Base-by-base conservation (phyloP, 495 filamentous ascomycete species). In the Xylaria acuta region DNA sequence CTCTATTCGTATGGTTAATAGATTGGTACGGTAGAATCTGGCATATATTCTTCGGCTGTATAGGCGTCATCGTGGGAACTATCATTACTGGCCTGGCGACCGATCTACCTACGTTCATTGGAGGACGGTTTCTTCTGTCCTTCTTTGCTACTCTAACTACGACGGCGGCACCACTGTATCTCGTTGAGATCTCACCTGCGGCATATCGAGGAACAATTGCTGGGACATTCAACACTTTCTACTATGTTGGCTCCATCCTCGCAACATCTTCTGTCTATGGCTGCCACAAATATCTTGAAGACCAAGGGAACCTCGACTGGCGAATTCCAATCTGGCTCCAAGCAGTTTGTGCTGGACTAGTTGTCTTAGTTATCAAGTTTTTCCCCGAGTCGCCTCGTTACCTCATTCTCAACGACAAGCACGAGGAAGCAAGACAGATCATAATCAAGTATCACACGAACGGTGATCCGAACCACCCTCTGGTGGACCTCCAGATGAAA, bases 121-220 rank as follows among this genome's bases (percentile, higher is more conserved):
- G 84, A 25, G 92, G 92, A n/a, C 90, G 92, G 8, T 94, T 94
- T 80, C 75, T 94, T 18, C 85, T 94, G 20, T 92, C 92, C 1
- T 92, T 94, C 72, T 92, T 92, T 14, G 90, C 92, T 43, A 87
- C 86, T 11, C 89, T 92, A 41, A 85, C 86, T 53, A 86, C 88
- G 54, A 87, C 90, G n/a, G 92, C 92, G 11, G 92, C 90, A 0
- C 93, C 92, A 0, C 86, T 89, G 12, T 94, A 93, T 73, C 90
- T 93, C 43, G 88, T 89, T 2, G 93, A 94, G 79, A 89, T 93
- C 75, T 87, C 90, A 12, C 92, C 94, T 72, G 92, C 92, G 3
- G 87, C 87, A 12, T 92, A 89, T 76, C 88, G 92, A 69, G 91
- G 90, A 8, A 87, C 89, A 18, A 80, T 94, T 45, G 83, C 87